Conservation (phyloP, 129 eudicot species). For the Arctium lappa region DNA sequence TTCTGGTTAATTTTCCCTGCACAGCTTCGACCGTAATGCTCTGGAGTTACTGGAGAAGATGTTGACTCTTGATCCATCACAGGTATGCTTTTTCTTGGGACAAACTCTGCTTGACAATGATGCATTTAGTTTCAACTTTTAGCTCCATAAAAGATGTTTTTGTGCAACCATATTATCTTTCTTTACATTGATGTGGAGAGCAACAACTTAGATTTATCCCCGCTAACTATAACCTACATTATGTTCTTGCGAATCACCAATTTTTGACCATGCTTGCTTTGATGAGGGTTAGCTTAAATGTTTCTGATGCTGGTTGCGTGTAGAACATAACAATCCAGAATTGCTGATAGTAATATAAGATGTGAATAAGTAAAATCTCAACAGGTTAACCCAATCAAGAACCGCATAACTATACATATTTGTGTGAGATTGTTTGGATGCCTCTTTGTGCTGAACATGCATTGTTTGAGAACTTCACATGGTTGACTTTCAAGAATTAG, state of each 20-base stretch:
- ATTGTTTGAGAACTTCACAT: no score
- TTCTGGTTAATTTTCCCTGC: background rate
- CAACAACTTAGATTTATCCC: no score
- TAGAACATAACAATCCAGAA: background rate
- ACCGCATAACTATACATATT: background rate
- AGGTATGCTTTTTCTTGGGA: slow-evolving; percentile 42
- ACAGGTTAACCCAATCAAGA: background rate
- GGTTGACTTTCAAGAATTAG: no score
- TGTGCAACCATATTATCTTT: background rate
- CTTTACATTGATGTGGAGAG: no score
- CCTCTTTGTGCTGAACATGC: no score
- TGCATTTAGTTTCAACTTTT: background rate
- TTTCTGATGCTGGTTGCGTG: background rate
- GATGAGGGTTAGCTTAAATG: background rate
- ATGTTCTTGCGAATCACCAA: background rate
- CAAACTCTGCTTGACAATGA: slow-evolving; percentile 12
- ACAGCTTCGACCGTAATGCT: slow-evolving; percentile 84
- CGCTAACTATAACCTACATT: background rate
- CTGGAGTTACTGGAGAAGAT: slow-evolving; percentile 81
- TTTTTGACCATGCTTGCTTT: background rate
- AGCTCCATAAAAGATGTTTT: background rate
- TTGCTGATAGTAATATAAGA: background rate
- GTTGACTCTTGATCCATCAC: slow-evolving; percentile 93
- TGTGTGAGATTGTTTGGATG: no score
- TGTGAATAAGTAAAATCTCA: background rate